Percentiles rank a stretch among this genome's conserved stretches.
phyloP scores from a whole-genome alignment of 2,329 filamentous ascomycete genomes.

The Trichoderma koningiopsis region DNA sequence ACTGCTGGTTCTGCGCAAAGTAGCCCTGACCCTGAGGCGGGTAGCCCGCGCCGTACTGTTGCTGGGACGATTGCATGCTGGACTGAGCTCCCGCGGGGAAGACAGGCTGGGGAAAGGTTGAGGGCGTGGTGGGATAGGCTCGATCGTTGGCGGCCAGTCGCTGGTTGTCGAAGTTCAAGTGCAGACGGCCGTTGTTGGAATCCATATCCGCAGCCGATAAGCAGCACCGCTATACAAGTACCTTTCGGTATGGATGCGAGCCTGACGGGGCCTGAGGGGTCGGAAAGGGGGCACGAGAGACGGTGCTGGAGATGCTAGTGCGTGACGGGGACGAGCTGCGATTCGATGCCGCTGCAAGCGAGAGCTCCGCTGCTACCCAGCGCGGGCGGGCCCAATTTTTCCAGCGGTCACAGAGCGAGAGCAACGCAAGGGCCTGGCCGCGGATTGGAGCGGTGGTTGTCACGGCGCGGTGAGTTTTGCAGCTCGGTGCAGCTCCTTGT shows the following conservation, averaged over 20 bases:
- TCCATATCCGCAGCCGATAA: slow-evolving; percentile 45
- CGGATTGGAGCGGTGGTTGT: slow-evolving; percentile 7
- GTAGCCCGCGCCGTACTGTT: slow-evolving; percentile 53
- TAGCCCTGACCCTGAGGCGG: slow-evolving; percentile 53
- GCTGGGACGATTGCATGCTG: slow-evolving; percentile 29
- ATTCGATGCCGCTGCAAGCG: slow-evolving; percentile 15
- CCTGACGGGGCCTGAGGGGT: slow-evolving; percentile 26
- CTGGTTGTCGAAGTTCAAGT: slow-evolving; percentile 69
- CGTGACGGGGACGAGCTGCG: slow-evolving; percentile 14
- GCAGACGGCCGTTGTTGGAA: slow-evolving; percentile 62
- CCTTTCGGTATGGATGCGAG: slow-evolving; percentile 12
- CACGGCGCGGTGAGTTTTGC: not conserved
- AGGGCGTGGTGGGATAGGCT: slow-evolving; percentile 84
- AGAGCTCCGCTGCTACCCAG: slow-evolving; percentile 10
- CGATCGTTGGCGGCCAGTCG: slow-evolving; percentile 64
- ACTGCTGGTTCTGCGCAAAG: slow-evolving; percentile 57
- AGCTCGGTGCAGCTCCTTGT: slow-evolving; percentile 3
- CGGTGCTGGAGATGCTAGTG: slow-evolving; percentile 21
- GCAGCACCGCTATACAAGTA: not conserved
- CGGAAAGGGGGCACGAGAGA: slow-evolving; percentile 18
- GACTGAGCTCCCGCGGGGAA: slow-evolving; percentile 48
- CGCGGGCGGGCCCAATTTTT: slow-evolving; percentile 20
- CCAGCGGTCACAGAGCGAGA: not conserved
- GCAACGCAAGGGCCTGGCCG: slow-evolving; percentile 9
- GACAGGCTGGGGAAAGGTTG: slow-evolving; percentile 93